Base-by-base conservation (phyloP, 1,284 basidiomycete species). In the Agaricales sp. region DNA sequence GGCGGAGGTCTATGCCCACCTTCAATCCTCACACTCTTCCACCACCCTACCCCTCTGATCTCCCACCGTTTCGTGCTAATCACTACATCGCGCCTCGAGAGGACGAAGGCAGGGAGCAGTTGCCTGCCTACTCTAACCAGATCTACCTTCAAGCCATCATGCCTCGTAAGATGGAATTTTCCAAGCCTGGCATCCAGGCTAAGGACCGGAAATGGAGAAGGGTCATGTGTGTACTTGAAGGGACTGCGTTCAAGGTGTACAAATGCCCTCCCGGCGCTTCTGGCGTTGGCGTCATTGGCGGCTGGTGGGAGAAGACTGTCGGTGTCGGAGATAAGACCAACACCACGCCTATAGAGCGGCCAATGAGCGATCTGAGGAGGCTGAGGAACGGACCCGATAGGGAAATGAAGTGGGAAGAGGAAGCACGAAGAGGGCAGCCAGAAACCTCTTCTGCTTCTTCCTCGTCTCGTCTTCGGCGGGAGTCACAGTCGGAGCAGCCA, bases 161-260 rank as follows among this genome's bases (percentile, higher is more conserved):
- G 69, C 87, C 88, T 3, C 80, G 91, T 47, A 99, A 99, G 74
- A 82, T 95, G 84, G 95, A 99, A 71, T 98, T 99, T 62, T 71
- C 67, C 1, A 69, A 77, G 13, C 91, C 93, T 0, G 91, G 92
- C 6, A 72, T 92, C 2, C 91, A 95, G 62, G 84, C 93, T 14
- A 80, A 76, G 60, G 92, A 97, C 61, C 75, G 96, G 30, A 90
- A 90, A 59, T 99, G 95, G 95, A 80, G 86, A 55, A 74, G 88
- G 47, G 80, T 86, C 52, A 78, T 95, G 59, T 90, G 92, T 63
- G 90, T 96, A 54, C 67, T 99, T 38, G 92, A 97, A 61, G 96
- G 95, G 37, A 99, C 95, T 3, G 74, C 76, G 54, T 82, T 99
- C 60, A 77, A 79, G 53, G 75, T 98, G 50, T 99, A 93, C 73